Conservation (phyloP, 768 basidiomycete species). For the Tulasnella sp. region DNA sequence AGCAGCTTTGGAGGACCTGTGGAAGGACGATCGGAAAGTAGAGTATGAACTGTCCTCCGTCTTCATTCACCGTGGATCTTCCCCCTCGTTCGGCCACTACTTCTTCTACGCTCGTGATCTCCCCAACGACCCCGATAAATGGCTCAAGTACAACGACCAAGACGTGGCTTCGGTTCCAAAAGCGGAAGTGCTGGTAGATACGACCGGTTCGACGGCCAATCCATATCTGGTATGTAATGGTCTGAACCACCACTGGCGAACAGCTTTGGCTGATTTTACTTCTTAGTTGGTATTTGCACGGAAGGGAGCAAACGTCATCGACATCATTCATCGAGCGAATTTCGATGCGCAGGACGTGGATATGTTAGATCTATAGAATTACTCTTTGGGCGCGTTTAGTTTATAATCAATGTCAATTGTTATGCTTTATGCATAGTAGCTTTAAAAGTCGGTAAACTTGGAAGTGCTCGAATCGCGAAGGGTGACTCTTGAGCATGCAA, state of each 20-base stretch:
- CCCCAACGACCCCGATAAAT: conserved; percentile 75
- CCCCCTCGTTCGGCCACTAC: conserved; percentile 89
- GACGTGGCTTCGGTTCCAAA: conserved; percentile 75
- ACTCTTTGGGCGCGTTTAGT: not conserved
- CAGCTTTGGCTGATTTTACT: conserved; percentile 12
- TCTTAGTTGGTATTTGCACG: conserved; percentile 79
- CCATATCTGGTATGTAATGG: conserved; percentile 74
- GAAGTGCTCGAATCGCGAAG: no score
- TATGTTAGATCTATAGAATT: conserved; percentile 1
- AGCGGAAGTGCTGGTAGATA: conserved; percentile 84
- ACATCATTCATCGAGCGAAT: conserved; percentile 51
- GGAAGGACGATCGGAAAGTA: conserved; percentile 66
- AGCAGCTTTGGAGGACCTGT: conserved; percentile 69
- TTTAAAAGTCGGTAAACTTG: no score
- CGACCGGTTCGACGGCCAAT: conserved; percentile 88
- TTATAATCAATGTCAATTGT: not conserved
- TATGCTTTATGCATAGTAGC: not conserved
- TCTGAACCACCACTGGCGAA: not conserved
- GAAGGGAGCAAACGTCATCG: conserved; percentile 75
- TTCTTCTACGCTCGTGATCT: conserved; percentile 93
- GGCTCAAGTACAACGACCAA: conserved; percentile 98
- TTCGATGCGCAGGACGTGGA: conserved; percentile 21
- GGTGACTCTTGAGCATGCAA: no score
- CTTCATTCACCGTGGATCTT: conserved; percentile 87
- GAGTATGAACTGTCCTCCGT: conserved; percentile 93